These are phyloP conservation scores for Aspergillus bertholletiae DNA, from an alignment of 495 filamentous ascomycete species.

Conservation along the genomic window DNA sequence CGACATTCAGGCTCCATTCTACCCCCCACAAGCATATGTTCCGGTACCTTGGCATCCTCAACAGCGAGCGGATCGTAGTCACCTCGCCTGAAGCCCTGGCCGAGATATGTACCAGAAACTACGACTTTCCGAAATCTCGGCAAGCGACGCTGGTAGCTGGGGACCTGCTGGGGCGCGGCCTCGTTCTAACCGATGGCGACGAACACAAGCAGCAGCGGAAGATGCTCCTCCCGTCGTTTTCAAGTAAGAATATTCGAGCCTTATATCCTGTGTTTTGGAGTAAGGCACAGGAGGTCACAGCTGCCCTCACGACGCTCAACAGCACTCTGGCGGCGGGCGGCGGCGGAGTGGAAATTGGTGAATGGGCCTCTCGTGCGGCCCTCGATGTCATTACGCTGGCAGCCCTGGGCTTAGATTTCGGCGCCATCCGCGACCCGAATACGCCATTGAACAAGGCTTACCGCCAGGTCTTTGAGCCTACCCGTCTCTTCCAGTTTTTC, in stretches of 20 bases:
- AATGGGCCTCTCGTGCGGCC: not conserved
- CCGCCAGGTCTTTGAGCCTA: not conserved
- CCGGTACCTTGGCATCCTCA: not conserved
- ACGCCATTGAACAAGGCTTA: not conserved
- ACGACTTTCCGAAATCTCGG: not conserved
- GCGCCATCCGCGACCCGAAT: not conserved
- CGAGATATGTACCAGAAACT: not conserved
- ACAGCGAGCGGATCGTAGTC: not conserved
- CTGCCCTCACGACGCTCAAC: not conserved
- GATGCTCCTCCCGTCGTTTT: not conserved
- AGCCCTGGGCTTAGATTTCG: not conserved
- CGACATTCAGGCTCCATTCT: no score
- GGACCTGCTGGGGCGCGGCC: not conserved
- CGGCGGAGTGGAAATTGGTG: no score
- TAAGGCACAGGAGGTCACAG: not conserved
- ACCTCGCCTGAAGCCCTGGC: not conserved
- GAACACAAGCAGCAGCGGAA: not conserved
- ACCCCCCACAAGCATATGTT: not conserved
- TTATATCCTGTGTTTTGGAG: not conserved
- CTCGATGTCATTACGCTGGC: not conserved
- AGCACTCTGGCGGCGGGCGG: not conserved
- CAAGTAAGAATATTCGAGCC: not conserved
- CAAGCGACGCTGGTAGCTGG: not conserved
- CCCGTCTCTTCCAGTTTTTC: not conserved
- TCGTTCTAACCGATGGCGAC: not conserved